Base-by-base conservation (phyloP, 2,329 filamentous ascomycete species). In the Cytospora leucostoma region DNA sequence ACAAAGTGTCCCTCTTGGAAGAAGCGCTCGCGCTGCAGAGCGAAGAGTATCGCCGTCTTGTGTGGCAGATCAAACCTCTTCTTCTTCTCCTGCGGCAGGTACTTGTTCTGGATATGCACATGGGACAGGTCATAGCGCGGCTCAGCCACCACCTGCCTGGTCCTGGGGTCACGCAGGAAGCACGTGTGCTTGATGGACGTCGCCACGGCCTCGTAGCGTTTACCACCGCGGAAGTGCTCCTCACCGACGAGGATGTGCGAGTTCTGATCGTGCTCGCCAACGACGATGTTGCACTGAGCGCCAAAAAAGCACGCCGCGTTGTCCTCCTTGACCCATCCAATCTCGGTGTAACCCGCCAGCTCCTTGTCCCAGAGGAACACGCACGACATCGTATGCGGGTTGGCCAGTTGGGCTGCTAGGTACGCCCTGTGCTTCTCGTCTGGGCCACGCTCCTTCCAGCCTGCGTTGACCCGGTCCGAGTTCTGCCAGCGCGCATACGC, bases 201-300 rank as follows among this genome's bases (percentile, higher is more conserved):
- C 8, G 65, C 66, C 62, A 68, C 70, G 15, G 70, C 70, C 57
- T 72, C 66, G 52, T 72, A 72, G 6, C 70, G 49, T 40, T 70
- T 70, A 0, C 69, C 70, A 10, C 70, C 70, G 2, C 70, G 66
- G 62, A 72, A 71, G 3, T 49, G 64, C 64, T 72, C 70, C 35
- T 72, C 70, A 12, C 70, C 70, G 1, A 71, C 70, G 7, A 72
- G 40, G 12, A 72, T 66, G 56, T 72, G 70, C 2, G 70, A 66
- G 67, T 72, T 72, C 27, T 72, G 70, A 34, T 72, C 70, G 54
- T 72, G 69, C 19, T 72, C 70, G 34, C 70, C 70, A 8, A 72
- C 68, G 6, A 53, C 40, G n/a, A 61, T 54, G 62, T 72, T 72
- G 68, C 70, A 72, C 21, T 67, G 68, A 19, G 70, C 68, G 15